These are phyloP conservation scores for Fomitiporia mediterranea DNA, from an alignment of 1,284 basidiomycete species.

Conservation along the genomic window DNA sequence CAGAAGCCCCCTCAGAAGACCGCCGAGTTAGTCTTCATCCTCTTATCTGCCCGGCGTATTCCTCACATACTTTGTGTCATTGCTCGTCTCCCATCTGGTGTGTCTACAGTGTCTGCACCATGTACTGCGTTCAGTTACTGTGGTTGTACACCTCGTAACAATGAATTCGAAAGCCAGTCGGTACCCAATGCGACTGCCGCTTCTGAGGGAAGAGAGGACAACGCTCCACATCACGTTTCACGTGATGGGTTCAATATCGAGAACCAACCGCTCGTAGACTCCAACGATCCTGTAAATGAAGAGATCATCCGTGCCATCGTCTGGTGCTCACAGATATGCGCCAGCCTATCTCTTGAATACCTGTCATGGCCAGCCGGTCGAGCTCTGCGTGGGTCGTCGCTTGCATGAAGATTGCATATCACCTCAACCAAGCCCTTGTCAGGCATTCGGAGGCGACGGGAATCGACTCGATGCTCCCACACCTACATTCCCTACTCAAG, in stretches of 20 bases:
- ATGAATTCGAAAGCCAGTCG: slow-evolving; percentile 69
- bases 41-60: neutral
- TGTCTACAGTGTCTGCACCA: neutral
- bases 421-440: slow-evolving; percentile 37
- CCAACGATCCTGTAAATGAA: slow-evolving; percentile 78
- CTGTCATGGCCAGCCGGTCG: slow-evolving; percentile 76
- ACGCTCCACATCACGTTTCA: slow-evolving; percentile 87
- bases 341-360: slow-evolving; percentile 80
- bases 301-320: slow-evolving; percentile 77
- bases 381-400: slow-evolving; percentile 78
- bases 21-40: slow-evolving; percentile 54
- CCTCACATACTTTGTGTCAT: neutral
- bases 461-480: slow-evolving; percentile 76
- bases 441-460: slow-evolving; percentile 73
- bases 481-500: slow-evolving; percentile 34
- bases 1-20: slow-evolving; percentile 79
- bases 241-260: slow-evolving; percentile 91
- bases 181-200: slow-evolving; percentile 64
- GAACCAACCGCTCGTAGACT: slow-evolving; percentile 81
- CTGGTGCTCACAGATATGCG: slow-evolving; percentile 50
- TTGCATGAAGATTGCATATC: slow-evolving; percentile 72
- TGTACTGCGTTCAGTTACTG: slow-evolving; percentile 53
- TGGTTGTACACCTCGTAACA: slow-evolving; percentile 83
- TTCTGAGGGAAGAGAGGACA: slow-evolving; percentile 43
- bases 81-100: neutral